Base-by-base conservation (phyloP, 257 asterid genomes). In the Solanum sejunctum region DNA sequence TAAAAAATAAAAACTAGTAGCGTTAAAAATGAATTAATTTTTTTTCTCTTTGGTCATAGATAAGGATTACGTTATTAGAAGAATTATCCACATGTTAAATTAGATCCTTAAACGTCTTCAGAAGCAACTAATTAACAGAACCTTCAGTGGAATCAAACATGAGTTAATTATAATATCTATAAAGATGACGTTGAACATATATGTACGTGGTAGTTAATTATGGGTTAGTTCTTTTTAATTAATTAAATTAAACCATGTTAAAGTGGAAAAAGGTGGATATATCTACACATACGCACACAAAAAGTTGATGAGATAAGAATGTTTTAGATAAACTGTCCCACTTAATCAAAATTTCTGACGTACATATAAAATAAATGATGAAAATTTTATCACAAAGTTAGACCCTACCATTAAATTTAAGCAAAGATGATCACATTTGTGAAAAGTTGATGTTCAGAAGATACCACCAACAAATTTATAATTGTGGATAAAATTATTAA, bases 131-230 rank as follows among this genome's bases (percentile, higher is more conserved):
- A 84, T 85, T 67, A 84, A 87, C 83, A 83, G 87, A 87, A 79
- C 51, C 69, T 83, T 63, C 7, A 8, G 41, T 49, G 21, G 84
- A 85, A 88, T 87, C 81, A 80, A 84, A 73, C 83, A 87, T 52
- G 81, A 69, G 83, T 49, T 67, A 72, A 43, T 12, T 49, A 49
- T 85, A 85, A 60, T 85, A 71, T 75, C 39, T 73, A 77, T 36
- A 88, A 87, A 89, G 98, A 91, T 94, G 90, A 89, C 86, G 82
- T 75, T 75, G n/a, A 75, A 49, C 23, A 13, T 49, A 49, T 49
- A 32, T 49, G 15, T 36, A 3, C 51, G 23, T 75, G 43, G 60
- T 75, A 75, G 61, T 23, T 49, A 21, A 47, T 10, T 49, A 47
- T 75, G 21, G 81, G 49, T 75, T 23, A 21, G 82, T 51, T 49